A percentile compares a stretch with the other conserved stretches of the same genome.
phyloP scores from a whole-genome alignment of 805 yeast species.

The Pichia deserticola region DNA sequence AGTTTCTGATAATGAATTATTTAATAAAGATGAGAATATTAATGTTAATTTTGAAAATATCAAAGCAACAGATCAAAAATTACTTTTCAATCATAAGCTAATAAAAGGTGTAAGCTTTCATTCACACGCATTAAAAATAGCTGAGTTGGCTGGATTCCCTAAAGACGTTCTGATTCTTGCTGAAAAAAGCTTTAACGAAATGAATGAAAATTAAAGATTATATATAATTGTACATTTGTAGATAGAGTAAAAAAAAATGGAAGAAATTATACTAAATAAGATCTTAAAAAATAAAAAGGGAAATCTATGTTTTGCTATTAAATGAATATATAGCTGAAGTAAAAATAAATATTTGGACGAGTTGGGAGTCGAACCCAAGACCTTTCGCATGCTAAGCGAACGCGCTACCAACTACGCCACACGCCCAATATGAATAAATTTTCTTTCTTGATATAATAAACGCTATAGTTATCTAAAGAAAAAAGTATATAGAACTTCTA shows the following conservation, averaged over 20 bases:
- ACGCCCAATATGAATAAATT: conserved; percentile 40
- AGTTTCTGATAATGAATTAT: too few relatives aligned
- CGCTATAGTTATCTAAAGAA: background rate
- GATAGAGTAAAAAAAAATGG: too few relatives aligned
- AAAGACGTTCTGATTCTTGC: conserved; percentile 49
- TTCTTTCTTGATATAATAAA: too few relatives aligned
- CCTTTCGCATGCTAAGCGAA: conserved; percentile 77
- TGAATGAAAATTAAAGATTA: background rate
- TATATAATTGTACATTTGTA: too few relatives aligned
- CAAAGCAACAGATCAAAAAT: conserved; percentile 20
- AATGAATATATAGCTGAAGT: background rate
- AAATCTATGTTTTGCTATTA: too few relatives aligned
- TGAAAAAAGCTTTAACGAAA: conserved; percentile 20
- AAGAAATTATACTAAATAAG: too few relatives aligned
- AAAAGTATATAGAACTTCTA: too few relatives aligned
- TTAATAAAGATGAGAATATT: too few relatives aligned
- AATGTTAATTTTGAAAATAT: background rate
- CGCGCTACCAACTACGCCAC: conserved; percentile 84
- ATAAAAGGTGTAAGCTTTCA: conserved; percentile 61
- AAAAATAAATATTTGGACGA: conserved; percentile 41
- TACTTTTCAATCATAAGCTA: conserved; percentile 49
- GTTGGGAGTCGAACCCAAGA: conserved; percentile 77
- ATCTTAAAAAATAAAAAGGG: too few relatives aligned
- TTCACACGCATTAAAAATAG: conserved; percentile 73
- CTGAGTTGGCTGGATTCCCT: conserved; percentile 77